phyloP scores from a whole-genome alignment of 1,284 basidiomycete species.

The Xerocomus nothofagi region DNA sequence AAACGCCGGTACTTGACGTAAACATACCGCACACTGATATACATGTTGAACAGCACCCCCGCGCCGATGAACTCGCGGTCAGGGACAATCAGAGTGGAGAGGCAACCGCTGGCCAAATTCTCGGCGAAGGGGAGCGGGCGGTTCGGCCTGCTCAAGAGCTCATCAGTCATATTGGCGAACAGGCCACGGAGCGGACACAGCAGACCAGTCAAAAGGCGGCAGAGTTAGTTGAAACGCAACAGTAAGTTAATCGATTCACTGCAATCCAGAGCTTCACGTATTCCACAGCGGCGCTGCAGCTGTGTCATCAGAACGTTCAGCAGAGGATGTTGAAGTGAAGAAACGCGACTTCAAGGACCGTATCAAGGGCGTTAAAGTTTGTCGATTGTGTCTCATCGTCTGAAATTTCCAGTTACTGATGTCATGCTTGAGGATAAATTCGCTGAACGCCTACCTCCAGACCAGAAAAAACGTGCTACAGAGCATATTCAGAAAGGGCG shows the following conservation, averaged over 20 bases:
- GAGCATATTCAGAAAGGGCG: constrained; percentile 42
- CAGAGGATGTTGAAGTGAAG: constrained; percentile 48
- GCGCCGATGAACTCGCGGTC: constrained; percentile 39
- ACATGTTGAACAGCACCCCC: constrained; percentile 48
- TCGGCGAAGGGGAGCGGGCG: constrained; percentile 24
- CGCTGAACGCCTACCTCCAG: constrained; percentile 38
- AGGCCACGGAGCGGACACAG: constrained; percentile 1
- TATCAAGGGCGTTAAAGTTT: constrained; percentile 41
- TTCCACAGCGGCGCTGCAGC: neutral
- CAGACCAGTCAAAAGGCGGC: constrained; percentile 9
- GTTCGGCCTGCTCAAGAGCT: constrained; percentile 23
- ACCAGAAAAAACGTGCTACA: constrained; percentile 40
- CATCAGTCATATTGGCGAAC: constrained; percentile 14
- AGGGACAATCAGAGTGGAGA: constrained; percentile 35
- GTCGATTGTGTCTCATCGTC: constrained; percentile 11
- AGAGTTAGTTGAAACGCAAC: constrained; percentile 17
- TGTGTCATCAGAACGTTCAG: constrained; percentile 14
- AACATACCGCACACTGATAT: constrained; percentile 47
- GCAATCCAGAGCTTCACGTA: neutral
- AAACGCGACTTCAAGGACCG: constrained; percentile 51
- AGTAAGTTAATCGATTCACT: constrained; percentile 3
- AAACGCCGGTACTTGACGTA: constrained; percentile 54
- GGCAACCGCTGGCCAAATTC: constrained; percentile 18
- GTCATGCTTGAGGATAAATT: constrained; percentile 23
- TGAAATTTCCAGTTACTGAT: neutral